Conservation (phyloP, 192 early-diverging fungal genomes). For the Backusella mclennaniae region DNA sequence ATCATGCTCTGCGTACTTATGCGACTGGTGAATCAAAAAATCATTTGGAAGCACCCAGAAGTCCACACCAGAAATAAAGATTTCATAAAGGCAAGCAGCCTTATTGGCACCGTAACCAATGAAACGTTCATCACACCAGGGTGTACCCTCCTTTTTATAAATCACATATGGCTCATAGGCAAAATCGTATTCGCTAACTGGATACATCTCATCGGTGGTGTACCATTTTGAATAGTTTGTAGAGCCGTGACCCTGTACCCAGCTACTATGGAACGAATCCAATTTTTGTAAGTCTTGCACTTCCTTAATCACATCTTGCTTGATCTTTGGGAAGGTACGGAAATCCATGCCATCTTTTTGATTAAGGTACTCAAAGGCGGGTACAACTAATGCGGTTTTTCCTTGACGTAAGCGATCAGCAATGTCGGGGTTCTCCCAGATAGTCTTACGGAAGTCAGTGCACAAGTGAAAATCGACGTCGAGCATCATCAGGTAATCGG, state of each 20-base stretch:
- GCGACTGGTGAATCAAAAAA: conserved; percentile 54
- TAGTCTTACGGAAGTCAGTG: conserved; percentile 43
- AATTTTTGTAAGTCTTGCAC: conserved; percentile 42
- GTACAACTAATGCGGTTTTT: conserved; percentile 50
- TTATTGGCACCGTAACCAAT: conserved; percentile 58
- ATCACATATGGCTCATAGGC: conserved; percentile 59
- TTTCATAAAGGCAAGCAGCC: conserved; percentile 53
- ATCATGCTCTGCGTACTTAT: conserved; percentile 44
- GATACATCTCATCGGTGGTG: conserved; percentile 39
- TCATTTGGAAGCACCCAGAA: conserved; percentile 48
- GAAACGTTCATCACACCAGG: conserved; percentile 55
- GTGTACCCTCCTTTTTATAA: conserved; percentile 43
- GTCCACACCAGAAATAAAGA: conserved; percentile 50
- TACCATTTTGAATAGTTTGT: conserved; percentile 53
- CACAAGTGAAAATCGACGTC: conserved; percentile 60
- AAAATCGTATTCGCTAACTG: conserved; percentile 48
- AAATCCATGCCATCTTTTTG: conserved; percentile 50
- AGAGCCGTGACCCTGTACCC: conserved; percentile 49
- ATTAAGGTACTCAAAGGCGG: conserved; percentile 54
- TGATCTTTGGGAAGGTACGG: conserved; percentile 46
- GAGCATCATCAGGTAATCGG: conserved; percentile 57
- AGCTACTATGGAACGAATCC: conserved; percentile 51
- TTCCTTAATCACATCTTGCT: conserved; percentile 37
- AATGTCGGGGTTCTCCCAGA: conserved; percentile 31
- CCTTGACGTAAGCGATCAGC: conserved; percentile 40